Evolutionary conservation across 129 eudicot species (phyloP).

Genomic region (Tagetes erecta): DNA sequence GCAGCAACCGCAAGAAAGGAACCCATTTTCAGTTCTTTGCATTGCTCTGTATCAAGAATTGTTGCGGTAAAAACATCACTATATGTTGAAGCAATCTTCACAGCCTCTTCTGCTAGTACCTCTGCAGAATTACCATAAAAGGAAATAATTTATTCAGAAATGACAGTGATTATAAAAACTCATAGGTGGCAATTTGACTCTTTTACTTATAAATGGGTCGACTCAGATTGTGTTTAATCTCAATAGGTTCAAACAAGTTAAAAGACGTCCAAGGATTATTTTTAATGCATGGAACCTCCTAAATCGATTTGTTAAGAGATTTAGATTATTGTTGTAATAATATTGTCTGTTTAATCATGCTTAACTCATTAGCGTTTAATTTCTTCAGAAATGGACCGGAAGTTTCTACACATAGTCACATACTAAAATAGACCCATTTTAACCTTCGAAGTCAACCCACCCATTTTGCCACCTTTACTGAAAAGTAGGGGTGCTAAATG

Average conservation of each 20-base stretch:
- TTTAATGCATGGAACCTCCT: neutral
- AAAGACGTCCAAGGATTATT: neutral
- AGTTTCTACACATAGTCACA: neutral
- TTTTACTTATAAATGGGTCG: neutral
- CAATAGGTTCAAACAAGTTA: neutral
- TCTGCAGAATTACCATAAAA: constrained; percentile 41
- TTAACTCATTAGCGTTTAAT: neutral
- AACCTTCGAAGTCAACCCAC: neutral
- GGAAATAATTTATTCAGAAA: constrained; percentile 11
- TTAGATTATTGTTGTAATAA: neutral
- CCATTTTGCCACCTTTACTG: neutral
- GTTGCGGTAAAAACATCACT: constrained; percentile 85
- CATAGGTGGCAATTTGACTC: neutral
- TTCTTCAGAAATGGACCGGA: neutral
- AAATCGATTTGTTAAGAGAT: neutral
- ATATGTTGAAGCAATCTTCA: constrained; percentile 65
- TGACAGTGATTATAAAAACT: neutral
- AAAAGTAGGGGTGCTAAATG: neutral
- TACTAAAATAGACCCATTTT: no score
- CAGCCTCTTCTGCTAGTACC: constrained; percentile 85
- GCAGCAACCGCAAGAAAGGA: constrained; percentile 95
- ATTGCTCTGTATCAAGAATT: constrained; percentile 70
- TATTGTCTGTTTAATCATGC: neutral
- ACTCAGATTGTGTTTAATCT: constrained; percentile 3
- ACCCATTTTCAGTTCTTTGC: constrained; percentile 96